phyloP scores from a whole-genome alignment of 2,329 filamentous ascomycete species.

The Penicillium sp. region DNA sequence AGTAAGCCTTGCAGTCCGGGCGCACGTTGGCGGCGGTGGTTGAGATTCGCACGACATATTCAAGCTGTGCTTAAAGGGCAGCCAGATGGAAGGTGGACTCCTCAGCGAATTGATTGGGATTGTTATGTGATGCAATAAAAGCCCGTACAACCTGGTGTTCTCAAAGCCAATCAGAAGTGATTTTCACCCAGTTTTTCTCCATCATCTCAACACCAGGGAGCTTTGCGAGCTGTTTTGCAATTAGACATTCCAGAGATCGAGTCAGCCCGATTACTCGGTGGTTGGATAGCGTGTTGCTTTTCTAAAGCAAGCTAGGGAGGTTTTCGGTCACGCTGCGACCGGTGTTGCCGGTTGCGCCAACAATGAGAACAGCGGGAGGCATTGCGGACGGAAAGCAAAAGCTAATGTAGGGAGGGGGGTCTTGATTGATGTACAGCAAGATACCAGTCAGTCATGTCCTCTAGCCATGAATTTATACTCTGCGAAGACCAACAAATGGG shows the following conservation, averaged over 20 bases:
- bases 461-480: too few species aligned
- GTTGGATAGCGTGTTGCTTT: constrained; percentile 18
- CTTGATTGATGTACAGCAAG: too few species aligned
- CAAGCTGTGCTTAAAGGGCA: constrained; percentile 42
- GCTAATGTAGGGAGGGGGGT: too few species aligned
- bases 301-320: constrained; percentile 29
- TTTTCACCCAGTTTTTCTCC: constrained; percentile 44
- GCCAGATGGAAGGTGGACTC: constrained; percentile 45
- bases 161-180: constrained; percentile 47
- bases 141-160: constrained; percentile 40
- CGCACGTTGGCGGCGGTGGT: constrained; percentile 44
- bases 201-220: constrained; percentile 41
- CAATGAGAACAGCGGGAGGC: constrained; percentile 42
- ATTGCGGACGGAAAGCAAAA: constrained; percentile 23
- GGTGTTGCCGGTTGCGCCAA: constrained; percentile 47
- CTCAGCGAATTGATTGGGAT: constrained; percentile 46
- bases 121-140: constrained; percentile 48
- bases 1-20: constrained; percentile 42
- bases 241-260: constrained; percentile 30
- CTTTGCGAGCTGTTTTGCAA: constrained; percentile 33
- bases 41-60: constrained; percentile 51
- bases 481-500: too few species aligned
- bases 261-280: constrained; percentile 41
- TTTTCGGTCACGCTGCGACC: constrained; percentile 35
- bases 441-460: too few species aligned